phyloP scores from a whole-genome alignment of 1,139 yeast genomes.

The Candida sp. region DNA sequence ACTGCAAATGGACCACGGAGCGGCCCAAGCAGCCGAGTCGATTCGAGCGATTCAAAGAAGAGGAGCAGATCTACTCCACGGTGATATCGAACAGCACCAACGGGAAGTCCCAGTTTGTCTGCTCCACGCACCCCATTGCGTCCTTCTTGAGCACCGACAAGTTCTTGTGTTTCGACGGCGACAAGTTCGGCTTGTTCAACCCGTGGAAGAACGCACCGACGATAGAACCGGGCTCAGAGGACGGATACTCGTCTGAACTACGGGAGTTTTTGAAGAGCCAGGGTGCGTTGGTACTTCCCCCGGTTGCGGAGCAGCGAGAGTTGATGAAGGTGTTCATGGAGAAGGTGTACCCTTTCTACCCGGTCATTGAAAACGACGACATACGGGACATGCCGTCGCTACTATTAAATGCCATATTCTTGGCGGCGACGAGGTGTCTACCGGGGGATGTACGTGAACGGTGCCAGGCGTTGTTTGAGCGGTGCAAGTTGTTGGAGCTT shows the following conservation, averaged over 20 bases:
- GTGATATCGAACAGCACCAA: conserved; percentile 5
- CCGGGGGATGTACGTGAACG: conserved; percentile 15
- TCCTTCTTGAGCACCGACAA: conserved; percentile 30
- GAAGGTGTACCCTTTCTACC: conserved; percentile 26
- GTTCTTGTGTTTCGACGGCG: conserved; percentile 30
- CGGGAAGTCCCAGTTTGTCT: conserved; percentile 25
- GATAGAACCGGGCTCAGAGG: conserved; percentile 11
- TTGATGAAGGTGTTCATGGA: conserved; percentile 22
- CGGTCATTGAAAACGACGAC: conserved; percentile 24
- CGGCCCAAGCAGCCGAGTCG: neutral
- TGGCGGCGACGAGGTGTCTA: conserved; percentile 24
- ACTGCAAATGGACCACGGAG: conserved; percentile 2
- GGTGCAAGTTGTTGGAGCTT: conserved; percentile 27
- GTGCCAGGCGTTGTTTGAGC: conserved; percentile 21
- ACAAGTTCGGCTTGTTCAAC: conserved; percentile 26
- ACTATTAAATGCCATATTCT: conserved; percentile 28
- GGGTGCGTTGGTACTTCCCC: conserved; percentile 25
- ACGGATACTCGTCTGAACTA: conserved; percentile 19
- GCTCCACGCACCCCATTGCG: conserved; percentile 32
- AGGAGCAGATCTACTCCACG: conserved; percentile 8
- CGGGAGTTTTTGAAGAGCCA: conserved; percentile 19
- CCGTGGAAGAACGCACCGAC: conserved; percentile 28
- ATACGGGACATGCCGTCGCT: conserved; percentile 20
- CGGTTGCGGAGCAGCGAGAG: conserved; percentile 19
- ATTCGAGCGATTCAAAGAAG: conserved; percentile 5